Evolutionary conservation across 73 alveolate species (phyloP).

Genomic region (Halteria grandinella): DNA sequence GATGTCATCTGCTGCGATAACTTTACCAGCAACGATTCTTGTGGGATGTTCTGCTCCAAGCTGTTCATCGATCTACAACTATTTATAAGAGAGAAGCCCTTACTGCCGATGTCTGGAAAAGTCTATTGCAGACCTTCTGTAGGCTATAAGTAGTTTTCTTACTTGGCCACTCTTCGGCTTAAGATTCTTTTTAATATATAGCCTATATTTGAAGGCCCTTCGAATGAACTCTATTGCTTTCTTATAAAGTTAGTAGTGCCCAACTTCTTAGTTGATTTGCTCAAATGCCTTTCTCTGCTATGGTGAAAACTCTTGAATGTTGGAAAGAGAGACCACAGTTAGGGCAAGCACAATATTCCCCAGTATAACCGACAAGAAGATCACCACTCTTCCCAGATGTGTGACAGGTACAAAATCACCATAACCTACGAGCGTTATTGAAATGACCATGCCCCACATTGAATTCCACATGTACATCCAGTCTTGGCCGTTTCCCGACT

Average conservation of each 20-base stretch:
- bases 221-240: conserved; percentile 46
- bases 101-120: conserved; percentile 59
- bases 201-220: conserved; percentile 4
- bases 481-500: conserved; percentile 66
- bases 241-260: conserved; percentile 40
- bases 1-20: conserved; percentile 64
- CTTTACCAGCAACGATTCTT: conserved; percentile 58
- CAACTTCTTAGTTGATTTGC: conserved; percentile 61
- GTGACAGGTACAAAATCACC: conserved; percentile 93
- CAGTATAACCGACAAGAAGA: conserved; percentile 79
- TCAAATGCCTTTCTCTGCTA: conserved; percentile 82
- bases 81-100: background rate
- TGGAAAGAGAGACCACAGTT: conserved; percentile 85
- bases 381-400: conserved; percentile 83
- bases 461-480: conserved; percentile 93
- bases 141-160: conserved; percentile 13
- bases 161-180: conserved; percentile 2
- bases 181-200: conserved; percentile 15
- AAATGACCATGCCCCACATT: conserved; percentile 89
- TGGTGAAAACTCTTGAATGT: conserved; percentile 75
- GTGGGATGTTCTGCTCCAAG: conserved; percentile 70
- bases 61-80: conserved; percentile 31
- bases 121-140: conserved; percentile 22
- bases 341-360: conserved; percentile 85
- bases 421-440: conserved; percentile 94